Conservation (phyloP, 2,329 filamentous ascomycete species). For the Orbilia javanica region DNA sequence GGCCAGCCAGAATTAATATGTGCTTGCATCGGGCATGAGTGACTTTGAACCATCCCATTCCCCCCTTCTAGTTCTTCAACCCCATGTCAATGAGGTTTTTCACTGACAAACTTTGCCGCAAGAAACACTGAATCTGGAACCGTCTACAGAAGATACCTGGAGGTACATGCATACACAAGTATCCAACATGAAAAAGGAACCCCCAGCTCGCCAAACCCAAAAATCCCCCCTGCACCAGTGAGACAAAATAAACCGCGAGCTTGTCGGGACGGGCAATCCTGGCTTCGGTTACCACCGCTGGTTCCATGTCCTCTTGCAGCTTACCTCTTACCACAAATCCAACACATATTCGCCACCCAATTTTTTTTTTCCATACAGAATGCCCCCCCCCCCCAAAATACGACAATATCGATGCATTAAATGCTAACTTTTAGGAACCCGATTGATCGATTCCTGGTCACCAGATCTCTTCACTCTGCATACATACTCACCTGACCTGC, state of each 20-base stretch:
- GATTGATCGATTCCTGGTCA: not conserved
- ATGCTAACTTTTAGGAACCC: not conserved
- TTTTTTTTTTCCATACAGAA: slow-evolving; percentile 1
- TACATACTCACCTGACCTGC: slow-evolving; percentile 14
- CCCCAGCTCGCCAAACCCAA: slow-evolving; percentile 31
- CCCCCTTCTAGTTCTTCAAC: not conserved
- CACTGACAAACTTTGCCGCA: slow-evolving; percentile 24
- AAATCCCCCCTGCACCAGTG: slow-evolving; percentile 41
- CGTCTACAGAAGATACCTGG: slow-evolving; percentile 13
- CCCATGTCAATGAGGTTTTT: not conserved
- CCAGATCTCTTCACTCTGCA: not conserved
- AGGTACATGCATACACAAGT: slow-evolving; percentile 9
- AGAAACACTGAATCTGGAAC: slow-evolving; percentile 23
- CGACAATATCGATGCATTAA: not conserved
- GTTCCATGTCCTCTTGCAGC: slow-evolving; percentile 11
- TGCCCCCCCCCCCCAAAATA: not conserved
- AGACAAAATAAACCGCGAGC: slow-evolving; percentile 19
- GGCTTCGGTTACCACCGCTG: slow-evolving; percentile 54
- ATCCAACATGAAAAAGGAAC: slow-evolving; percentile 8
- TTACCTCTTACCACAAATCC: slow-evolving; percentile 43
- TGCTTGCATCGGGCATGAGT: slow-evolving; percentile 9
- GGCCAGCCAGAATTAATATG: slow-evolving; percentile 18
- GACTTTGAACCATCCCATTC: slow-evolving; percentile 36
- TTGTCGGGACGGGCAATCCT: slow-evolving; percentile 43
- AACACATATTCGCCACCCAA: slow-evolving; percentile 29